Evolutionary conservation across 495 filamentous ascomycete genomes (phyloP).

Genomic region (Daldinia caldariorum): DNA sequence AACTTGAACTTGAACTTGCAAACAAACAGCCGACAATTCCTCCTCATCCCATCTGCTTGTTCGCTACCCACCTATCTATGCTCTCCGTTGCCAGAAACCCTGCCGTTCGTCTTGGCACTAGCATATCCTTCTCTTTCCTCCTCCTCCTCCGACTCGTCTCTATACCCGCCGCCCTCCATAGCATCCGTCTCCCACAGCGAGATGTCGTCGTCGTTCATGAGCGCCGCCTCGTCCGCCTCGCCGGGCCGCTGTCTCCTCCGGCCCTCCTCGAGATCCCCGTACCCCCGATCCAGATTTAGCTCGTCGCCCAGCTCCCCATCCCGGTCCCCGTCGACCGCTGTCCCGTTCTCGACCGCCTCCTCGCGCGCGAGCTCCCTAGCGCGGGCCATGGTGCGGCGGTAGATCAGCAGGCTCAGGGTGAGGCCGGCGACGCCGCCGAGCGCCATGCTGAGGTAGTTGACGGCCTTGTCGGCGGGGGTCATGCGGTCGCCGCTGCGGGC

Average conservation of each 20-base stretch:
- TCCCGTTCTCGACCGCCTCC: constrained; percentile 59
- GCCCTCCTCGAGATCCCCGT: constrained; percentile 42
- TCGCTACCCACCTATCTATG: neutral
- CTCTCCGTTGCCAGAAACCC: constrained; percentile 6
- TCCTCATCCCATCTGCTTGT: too few relatives aligned
- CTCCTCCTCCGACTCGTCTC: constrained; percentile 44
- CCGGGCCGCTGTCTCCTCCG: constrained; percentile 37
- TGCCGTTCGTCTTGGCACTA: neutral
- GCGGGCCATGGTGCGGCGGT: constrained; percentile 82
- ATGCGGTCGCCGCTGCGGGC: constrained; percentile 71
- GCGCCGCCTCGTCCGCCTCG: constrained; percentile 53
- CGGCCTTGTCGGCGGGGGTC: constrained; percentile 69
- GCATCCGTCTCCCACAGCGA: constrained; percentile 61
- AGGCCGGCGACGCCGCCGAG: constrained; percentile 75
- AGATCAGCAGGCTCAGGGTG: constrained; percentile 84
- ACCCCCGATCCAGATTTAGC: constrained; percentile 57
- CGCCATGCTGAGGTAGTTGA: constrained; percentile 83
- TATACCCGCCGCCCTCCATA: constrained; percentile 54
- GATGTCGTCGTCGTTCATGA: constrained; percentile 70
- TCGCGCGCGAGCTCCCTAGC: constrained; percentile 86
- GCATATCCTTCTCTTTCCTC: neutral
- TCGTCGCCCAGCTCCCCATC: constrained; percentile 39
- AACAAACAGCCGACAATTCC: neutral
- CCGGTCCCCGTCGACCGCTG: constrained; percentile 11
- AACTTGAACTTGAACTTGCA: neutral